A percentile compares a stretch with the other conserved stretches of the same genome.
phyloP scores from a whole-genome alignment of 2,329 filamentous ascomycete genomes.

The Aureobasidium melanogenum region DNA sequence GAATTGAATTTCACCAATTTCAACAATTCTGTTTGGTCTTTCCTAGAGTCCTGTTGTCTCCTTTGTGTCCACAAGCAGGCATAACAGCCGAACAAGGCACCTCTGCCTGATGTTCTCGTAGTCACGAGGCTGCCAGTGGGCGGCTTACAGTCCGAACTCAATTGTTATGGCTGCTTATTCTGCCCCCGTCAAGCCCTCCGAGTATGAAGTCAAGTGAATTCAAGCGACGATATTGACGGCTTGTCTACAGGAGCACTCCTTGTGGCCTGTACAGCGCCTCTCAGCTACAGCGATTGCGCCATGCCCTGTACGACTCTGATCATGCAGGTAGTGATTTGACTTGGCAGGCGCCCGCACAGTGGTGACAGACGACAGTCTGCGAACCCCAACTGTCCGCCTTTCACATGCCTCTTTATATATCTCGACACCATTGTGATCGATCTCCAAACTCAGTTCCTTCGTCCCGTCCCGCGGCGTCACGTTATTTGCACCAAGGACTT shows the following conservation, averaged over 20 bases:
- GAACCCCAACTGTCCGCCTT: not conserved
- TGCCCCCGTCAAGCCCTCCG: not conserved
- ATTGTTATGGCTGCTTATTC: not conserved
- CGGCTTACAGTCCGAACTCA: not conserved
- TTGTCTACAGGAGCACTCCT: not conserved
- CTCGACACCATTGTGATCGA: not conserved
- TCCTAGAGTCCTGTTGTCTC: no score
- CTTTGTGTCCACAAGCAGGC: not conserved
- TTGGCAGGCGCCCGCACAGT: not conserved
- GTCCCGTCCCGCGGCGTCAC: not conserved
- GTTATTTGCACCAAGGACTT: not conserved
- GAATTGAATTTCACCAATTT: not conserved
- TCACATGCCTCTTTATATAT: not conserved
- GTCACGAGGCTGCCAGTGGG: not conserved
- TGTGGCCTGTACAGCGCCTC: not conserved
- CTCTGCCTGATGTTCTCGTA: not conserved
- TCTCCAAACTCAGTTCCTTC: not conserved
- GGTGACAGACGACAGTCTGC: not conserved
- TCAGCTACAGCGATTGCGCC: not conserved
- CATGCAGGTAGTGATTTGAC: not conserved
- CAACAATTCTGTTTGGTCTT: not conserved
- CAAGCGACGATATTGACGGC: not conserved
- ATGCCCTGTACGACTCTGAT: not conserved
- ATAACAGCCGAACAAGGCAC: not conserved
- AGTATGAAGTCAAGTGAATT: not conserved